These are phyloP conservation scores for Gigaspora rosea DNA, from an alignment of 192 early-diverging fungal species.

Conservation along the genomic window DNA sequence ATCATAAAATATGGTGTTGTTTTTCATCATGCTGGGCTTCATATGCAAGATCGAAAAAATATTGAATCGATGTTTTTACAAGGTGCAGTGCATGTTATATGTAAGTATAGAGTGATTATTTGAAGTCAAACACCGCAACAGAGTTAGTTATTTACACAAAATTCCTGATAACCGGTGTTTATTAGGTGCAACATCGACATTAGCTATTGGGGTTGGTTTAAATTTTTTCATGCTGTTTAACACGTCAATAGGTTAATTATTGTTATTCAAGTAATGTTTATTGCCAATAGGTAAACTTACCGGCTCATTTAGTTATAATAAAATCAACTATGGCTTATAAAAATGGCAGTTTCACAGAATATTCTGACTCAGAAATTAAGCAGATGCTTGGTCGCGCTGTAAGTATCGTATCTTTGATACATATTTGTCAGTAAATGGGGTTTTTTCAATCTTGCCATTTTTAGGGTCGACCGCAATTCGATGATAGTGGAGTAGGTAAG, in stretches of 20 bases:
- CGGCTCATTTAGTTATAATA: slow-evolving; percentile 74
- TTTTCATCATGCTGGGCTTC: slow-evolving; percentile 65
- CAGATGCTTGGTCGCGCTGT: slow-evolving; percentile 81
- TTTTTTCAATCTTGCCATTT: not conserved
- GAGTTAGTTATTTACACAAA: not conserved
- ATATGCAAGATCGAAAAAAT: slow-evolving; percentile 42
- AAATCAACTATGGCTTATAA: slow-evolving; percentile 65
- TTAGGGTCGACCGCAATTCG: slow-evolving; percentile 62
- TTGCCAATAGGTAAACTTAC: slow-evolving; percentile 60
- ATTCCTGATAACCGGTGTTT: not conserved
- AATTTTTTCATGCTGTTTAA: no score
- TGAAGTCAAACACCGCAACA: not conserved
- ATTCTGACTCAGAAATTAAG: slow-evolving; percentile 68
- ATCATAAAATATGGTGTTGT: slow-evolving; percentile 52
- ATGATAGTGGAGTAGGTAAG: slow-evolving; percentile 53
- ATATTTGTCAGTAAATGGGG: not conserved
- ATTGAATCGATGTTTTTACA: slow-evolving; percentile 59
- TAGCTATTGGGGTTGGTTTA: slow-evolving; percentile 63
- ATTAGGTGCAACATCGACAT: slow-evolving; percentile 68
- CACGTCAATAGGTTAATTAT: no score
- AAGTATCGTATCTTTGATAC: not conserved
- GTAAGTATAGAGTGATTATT: slow-evolving; percentile 40
- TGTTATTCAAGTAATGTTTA: no score
- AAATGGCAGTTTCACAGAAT: slow-evolving; percentile 47
- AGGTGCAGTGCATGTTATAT: slow-evolving; percentile 57